A percentile compares a stretch with the other conserved stretches of the same genome.
Evolutionary conservation across 768 basidiomycete species (phyloP).

Genomic region (Tulasnella calospora): DNA sequence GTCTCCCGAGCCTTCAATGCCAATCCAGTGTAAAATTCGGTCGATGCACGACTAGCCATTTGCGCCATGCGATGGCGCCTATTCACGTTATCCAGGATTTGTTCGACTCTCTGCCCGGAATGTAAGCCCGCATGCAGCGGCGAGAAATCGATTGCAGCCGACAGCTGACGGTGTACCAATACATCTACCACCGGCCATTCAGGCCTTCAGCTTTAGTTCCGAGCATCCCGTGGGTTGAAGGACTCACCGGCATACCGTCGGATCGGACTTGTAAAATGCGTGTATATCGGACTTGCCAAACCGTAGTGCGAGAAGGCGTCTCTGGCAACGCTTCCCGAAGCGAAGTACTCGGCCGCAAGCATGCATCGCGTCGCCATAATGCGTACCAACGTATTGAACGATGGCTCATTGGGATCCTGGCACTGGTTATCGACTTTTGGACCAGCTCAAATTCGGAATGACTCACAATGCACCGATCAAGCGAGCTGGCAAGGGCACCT

Average conservation of each 20-base stretch:
- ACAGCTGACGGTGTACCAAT: slow-evolving; percentile 86
- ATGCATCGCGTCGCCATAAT: slow-evolving; percentile 99
- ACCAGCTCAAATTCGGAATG: not conserved
- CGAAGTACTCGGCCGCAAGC: slow-evolving; percentile 97
- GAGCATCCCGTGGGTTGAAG: not conserved
- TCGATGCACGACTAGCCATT: slow-evolving; percentile 92
- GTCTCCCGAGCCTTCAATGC: slow-evolving; percentile 67
- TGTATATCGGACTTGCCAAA: slow-evolving; percentile 94
- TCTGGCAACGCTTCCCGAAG: slow-evolving; percentile 84
- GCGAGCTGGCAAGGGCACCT: slow-evolving; percentile 76
- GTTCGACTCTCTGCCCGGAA: slow-evolving; percentile 83
- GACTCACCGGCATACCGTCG: slow-evolving; percentile 83
- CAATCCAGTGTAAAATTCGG: slow-evolving; percentile 95
- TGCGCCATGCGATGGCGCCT: slow-evolving; percentile 93
- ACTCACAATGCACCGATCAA: slow-evolving; percentile 82
- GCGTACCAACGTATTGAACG: slow-evolving; percentile 95
- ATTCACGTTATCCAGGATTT: slow-evolving; percentile 80
- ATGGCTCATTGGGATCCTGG: slow-evolving; percentile 75
- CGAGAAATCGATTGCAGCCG: slow-evolving; percentile 79
- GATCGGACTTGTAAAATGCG: slow-evolving; percentile 97
- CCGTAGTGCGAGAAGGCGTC: slow-evolving; percentile 97
- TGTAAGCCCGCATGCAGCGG: slow-evolving; percentile 84
- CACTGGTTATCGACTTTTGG: not conserved
- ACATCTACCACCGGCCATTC: slow-evolving; percentile 53
- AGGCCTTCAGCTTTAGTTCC: not conserved